phyloP scores from a whole-genome alignment of 2,329 filamentous ascomycete species.

The Falciphora oryzae region DNA sequence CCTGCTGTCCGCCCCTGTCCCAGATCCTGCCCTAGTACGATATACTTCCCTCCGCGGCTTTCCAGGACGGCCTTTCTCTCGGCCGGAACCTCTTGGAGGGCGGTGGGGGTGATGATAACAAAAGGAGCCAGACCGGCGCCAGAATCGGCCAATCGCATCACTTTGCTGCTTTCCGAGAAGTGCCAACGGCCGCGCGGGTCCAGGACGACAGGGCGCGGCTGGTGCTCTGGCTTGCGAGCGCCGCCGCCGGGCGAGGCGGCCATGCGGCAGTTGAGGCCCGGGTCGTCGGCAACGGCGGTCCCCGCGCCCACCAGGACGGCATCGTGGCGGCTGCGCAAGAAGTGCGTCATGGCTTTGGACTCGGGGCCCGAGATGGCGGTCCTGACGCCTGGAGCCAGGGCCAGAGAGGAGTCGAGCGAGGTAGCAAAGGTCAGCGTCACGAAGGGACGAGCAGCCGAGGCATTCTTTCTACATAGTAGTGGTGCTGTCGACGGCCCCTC shows the following conservation, averaged over 20 bases:
- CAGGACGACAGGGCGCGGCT: conserved; percentile 76
- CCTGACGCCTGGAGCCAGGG: conserved; percentile 70
- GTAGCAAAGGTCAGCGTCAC: conserved; percentile 86
- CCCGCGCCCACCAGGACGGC: conserved; percentile 82
- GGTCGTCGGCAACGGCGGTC: conserved; percentile 80
- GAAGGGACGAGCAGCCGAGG: conserved; percentile 31
- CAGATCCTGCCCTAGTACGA: conserved; percentile 28
- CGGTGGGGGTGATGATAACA: conserved; percentile 48
- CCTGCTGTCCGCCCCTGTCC: conserved; percentile 9
- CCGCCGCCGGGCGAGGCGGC: conserved; percentile 35
- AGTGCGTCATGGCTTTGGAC: conserved; percentile 91
- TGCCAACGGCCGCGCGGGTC: conserved; percentile 75
- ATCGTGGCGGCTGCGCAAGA: conserved; percentile 73
- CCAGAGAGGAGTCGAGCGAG: conserved; percentile 77
- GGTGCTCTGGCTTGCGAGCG: conserved; percentile 32
- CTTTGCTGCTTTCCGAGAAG: conserved; percentile 52
- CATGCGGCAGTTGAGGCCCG: conserved; percentile 76
- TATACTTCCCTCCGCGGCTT: conserved; percentile 46
- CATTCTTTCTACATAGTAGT: not conserved
- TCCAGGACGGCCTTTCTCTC: conserved; percentile 37
- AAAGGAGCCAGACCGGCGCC: conserved; percentile 69
- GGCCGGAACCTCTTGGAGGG: conserved; percentile 36
- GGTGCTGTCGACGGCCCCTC: not conserved
- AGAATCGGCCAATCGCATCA: conserved; percentile 57
- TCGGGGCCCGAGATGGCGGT: conserved; percentile 77